Percentiles rank a stretch among this genome's conserved stretches.
Evolutionary conservation across 192 early-diverging fungal genomes (phyloP).

Genomic region (Chytriomyces sp.): DNA sequence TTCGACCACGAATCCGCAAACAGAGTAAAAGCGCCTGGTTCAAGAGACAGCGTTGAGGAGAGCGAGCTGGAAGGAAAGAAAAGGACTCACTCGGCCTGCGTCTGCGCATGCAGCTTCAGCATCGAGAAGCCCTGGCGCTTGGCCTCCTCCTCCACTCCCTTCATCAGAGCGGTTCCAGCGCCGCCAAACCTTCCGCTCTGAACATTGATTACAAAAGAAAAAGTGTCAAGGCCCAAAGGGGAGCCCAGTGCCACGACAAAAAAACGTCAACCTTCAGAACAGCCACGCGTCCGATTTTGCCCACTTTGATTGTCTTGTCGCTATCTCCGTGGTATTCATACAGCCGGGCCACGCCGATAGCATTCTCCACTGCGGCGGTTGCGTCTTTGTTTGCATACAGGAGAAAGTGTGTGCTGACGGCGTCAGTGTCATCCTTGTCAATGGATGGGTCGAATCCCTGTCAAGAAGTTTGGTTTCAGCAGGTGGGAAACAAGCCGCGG

Average conservation of each 20-base stretch:
- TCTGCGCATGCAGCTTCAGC: constrained; percentile 14
- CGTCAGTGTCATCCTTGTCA: constrained; percentile 26
- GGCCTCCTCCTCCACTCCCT: constrained; percentile 12
- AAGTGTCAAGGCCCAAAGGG: too few species aligned
- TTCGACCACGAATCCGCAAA: constrained; percentile 9
- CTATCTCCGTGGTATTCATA: constrained; percentile 3
- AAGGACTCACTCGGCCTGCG: not conserved
- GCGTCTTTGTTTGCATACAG: constrained; percentile 1
- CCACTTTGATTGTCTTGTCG: not conserved
- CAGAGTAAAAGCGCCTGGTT: constrained; percentile 5
- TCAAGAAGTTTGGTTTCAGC: not conserved
- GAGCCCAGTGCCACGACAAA: too few species aligned
- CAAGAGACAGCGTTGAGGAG: too few species aligned
- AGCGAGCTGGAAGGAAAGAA: too few species aligned
- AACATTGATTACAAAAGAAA: too few species aligned
- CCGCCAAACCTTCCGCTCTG: constrained; percentile 11
- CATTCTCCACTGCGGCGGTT: not conserved
- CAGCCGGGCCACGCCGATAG: constrained; percentile 21
- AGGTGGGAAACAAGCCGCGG: too few species aligned
- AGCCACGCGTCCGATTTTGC: constrained; percentile 30
- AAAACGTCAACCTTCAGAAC: not conserved
- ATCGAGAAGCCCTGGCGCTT: constrained; percentile 1
- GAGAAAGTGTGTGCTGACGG: constrained; percentile 20
- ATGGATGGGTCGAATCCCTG: constrained; percentile 26
- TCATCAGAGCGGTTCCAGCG: constrained; percentile 17